A percentile compares a stretch with the other conserved stretches of the same genome.
Evolutionary conservation across 306 rosid genomes (phyloP).

Genomic region (Urtica urens): DNA sequence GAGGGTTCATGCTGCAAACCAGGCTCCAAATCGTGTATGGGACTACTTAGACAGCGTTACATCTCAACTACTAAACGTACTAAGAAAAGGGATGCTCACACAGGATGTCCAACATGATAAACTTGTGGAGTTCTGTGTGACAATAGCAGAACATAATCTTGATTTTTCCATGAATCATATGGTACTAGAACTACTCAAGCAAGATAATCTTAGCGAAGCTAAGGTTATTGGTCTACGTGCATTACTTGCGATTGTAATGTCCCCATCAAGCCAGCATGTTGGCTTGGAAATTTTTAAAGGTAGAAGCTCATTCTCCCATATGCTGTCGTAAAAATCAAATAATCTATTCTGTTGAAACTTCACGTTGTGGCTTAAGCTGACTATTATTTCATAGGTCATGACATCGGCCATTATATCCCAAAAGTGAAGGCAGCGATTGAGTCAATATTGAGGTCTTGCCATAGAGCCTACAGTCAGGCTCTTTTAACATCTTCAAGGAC

Average conservation of each 20-base stretch:
- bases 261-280: slow-evolving; percentile 73
- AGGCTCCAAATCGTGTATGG: slow-evolving; percentile 86
- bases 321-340: slow-evolving; percentile 2
- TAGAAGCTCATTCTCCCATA: slow-evolving; percentile 15
- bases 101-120: slow-evolving; percentile 99
- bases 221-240: slow-evolving; percentile 99
- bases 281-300: slow-evolving; percentile 92
- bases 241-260: slow-evolving; percentile 85
- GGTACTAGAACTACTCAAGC: slow-evolving; percentile 90
- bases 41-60: slow-evolving; percentile 94
- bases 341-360: slow-evolving; percentile 7
- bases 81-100: slow-evolving; percentile 93
- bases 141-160: slow-evolving; percentile 95
- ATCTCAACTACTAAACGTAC: slow-evolving; percentile 73
- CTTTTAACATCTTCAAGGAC: slow-evolving; percentile 95
- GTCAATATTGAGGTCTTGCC: slow-evolving; percentile 74
- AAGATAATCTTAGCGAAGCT: slow-evolving; percentile 89
- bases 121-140: slow-evolving; percentile 93
- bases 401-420: slow-evolving; percentile 86
- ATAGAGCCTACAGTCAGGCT: slow-evolving; percentile 77
- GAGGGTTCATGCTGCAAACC: slow-evolving; percentile 82
- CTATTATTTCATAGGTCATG: slow-evolving; percentile 62
- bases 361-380: slow-evolving; percentile 15
- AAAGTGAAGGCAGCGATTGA: slow-evolving; percentile 97
- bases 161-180: slow-evolving; percentile 99